Evolutionary conservation across 495 filamentous ascomycete species (phyloP).

Genomic region (Viridothelium virens): DNA sequence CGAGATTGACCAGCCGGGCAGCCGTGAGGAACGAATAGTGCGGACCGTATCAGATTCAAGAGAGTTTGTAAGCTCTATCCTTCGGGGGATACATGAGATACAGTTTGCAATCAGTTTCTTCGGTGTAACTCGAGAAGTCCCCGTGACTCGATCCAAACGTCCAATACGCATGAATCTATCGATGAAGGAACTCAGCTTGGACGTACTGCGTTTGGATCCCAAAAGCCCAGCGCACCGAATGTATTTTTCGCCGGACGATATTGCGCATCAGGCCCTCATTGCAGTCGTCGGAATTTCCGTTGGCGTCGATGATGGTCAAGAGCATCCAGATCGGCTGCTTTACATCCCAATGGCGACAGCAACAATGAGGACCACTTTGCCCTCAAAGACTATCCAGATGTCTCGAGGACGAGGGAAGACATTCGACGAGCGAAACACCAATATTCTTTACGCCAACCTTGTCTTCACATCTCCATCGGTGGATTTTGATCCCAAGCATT

Average conservation of each 20-base stretch:
- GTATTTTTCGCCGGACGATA: constrained; percentile 91
- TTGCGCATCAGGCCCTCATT: constrained; percentile 90
- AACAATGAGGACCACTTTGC: constrained; percentile 87
- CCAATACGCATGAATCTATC: constrained; percentile 76
- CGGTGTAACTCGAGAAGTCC: constrained; percentile 70
- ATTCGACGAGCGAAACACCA: constrained; percentile 75
- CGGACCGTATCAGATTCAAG: constrained; percentile 88
- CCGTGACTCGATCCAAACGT: constrained; percentile 53
- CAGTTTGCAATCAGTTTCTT: constrained; percentile 94
- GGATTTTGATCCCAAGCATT: constrained; percentile 88
- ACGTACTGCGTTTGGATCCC: constrained; percentile 85
- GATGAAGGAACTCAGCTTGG: constrained; percentile 92
- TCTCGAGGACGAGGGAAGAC: constrained; percentile 38
- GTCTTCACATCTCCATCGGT: constrained; percentile 93
- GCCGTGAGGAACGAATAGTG: constrained; percentile 63
- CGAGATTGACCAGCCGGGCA: constrained; percentile 67
- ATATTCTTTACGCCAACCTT: constrained; percentile 91
- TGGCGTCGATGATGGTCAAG: constrained; percentile 79
- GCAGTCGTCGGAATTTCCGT: constrained; percentile 88
- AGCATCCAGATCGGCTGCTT: constrained; percentile 74
- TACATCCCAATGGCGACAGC: constrained; percentile 98
- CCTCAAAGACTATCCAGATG: constrained; percentile 84
- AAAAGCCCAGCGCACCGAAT: constrained; percentile 94
- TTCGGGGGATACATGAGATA: constrained; percentile 90
- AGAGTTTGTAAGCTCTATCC: constrained; percentile 80